Evolutionary conservation across 169 alveolate genomes (phyloP).

Genomic region (Cryptosporidium canis): DNA sequence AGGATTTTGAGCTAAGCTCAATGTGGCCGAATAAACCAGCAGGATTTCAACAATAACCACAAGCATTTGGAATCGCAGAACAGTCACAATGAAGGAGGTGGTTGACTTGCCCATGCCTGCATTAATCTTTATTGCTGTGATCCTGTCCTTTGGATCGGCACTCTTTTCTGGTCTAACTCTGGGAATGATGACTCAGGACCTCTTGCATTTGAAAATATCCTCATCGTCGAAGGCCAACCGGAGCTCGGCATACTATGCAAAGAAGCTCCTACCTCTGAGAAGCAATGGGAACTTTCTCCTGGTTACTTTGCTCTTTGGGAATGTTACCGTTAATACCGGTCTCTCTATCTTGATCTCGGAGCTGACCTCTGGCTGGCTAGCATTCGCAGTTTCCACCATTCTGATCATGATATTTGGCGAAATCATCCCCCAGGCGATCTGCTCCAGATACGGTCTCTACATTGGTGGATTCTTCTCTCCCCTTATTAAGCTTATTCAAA

Average conservation of each 20-base stretch:
- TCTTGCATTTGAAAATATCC: slow-evolving; percentile 83
- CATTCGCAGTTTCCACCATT: slow-evolving; percentile 84
- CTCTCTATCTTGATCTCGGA: slow-evolving; percentile 87
- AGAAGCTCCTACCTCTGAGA: slow-evolving; percentile 85
- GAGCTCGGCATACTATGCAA: slow-evolving; percentile 82
- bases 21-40: not conserved
- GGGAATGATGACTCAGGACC: slow-evolving; percentile 88
- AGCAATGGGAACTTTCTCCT: slow-evolving; percentile 85
- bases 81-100: not conserved
- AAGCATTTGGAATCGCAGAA: not conserved
- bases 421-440: slow-evolving; percentile 88
- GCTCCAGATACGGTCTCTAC: slow-evolving; percentile 85
- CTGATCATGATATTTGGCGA: slow-evolving; percentile 88
- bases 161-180: slow-evolving; percentile 87
- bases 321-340: slow-evolving; percentile 87
- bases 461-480: slow-evolving; percentile 87
- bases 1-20: not conserved
- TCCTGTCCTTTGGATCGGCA: slow-evolving; percentile 80
- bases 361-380: slow-evolving; percentile 82
- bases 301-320: slow-evolving; percentile 86
- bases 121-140: slow-evolving; percentile 67
- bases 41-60: not conserved
- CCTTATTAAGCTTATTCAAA: slow-evolving; percentile 75
- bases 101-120: slow-evolving; percentile 7
- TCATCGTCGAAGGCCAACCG: slow-evolving; percentile 79